A percentile compares a stretch with the other conserved stretches of the same genome.
Evolutionary conservation across 2,329 filamentous ascomycete species (phyloP).

Genomic region (Fusarium dimerum): DNA sequence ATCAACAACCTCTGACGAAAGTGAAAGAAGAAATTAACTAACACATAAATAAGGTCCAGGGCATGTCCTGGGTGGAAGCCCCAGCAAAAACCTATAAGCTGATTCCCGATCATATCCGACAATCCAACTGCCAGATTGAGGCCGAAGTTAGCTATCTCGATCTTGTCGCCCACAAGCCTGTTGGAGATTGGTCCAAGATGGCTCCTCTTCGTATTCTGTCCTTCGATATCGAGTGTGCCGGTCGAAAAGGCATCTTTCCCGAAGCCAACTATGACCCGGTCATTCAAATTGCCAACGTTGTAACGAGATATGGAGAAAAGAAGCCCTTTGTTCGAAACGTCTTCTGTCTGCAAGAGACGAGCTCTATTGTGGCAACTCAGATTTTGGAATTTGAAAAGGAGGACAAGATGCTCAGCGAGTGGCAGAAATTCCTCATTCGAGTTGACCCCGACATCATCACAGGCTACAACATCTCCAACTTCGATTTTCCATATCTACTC

Average conservation of each 20-base stretch:
- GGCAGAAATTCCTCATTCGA: constrained; percentile 86
- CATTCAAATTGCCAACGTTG: constrained; percentile 96
- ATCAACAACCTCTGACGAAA: constrained; percentile 15
- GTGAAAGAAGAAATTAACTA: constrained; percentile 7
- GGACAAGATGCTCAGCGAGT: constrained; percentile 86
- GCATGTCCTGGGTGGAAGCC: constrained; percentile 97
- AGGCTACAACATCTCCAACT: constrained; percentile 98
- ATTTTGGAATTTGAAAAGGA: constrained; percentile 82
- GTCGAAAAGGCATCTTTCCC: constrained; percentile 95
- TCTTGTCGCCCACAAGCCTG: constrained; percentile 81
- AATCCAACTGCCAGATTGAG: constrained; percentile 97
- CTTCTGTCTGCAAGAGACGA: constrained; percentile 91
- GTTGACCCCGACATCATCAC: constrained; percentile 97
- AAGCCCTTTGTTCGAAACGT: constrained; percentile 97
- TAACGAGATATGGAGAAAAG: constrained; percentile 90
- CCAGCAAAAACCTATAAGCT: constrained; percentile 73
- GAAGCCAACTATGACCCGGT: constrained; percentile 90
- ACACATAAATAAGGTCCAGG: constrained; percentile 62
- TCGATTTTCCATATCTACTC: constrained; percentile 95
- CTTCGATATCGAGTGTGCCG: constrained; percentile 98
- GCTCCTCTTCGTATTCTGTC: constrained; percentile 89
- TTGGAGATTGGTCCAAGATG: constrained; percentile 98
- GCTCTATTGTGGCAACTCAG: constrained; percentile 91
- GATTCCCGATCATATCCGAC: constrained; percentile 63
- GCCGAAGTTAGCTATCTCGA: constrained; percentile 81